These are phyloP conservation scores for Malassezia cuniculi DNA, from an alignment of 1,284 basidiomycete genomes.

Conservation along the genomic window DNA sequence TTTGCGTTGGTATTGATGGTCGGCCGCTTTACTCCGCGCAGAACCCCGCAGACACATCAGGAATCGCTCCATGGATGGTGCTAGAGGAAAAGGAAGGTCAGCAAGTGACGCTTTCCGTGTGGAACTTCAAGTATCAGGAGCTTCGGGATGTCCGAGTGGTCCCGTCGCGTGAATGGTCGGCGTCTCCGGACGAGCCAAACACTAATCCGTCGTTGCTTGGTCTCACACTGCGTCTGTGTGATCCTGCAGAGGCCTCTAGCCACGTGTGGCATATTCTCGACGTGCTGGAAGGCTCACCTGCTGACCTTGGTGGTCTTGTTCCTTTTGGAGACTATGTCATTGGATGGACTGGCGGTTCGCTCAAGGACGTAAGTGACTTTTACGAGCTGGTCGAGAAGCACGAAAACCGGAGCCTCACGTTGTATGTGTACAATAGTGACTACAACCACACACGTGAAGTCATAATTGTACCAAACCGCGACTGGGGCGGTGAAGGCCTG, in stretches of 20 bases:
- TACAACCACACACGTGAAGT: constrained; percentile 55
- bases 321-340: constrained; percentile 78
- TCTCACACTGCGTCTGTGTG: constrained; percentile 74
- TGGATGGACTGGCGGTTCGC: constrained; percentile 85
- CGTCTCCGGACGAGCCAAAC: constrained; percentile 22
- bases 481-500: constrained; percentile 41
- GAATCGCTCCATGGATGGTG: constrained; percentile 29
- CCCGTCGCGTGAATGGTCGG: constrained; percentile 68
- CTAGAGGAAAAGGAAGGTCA: constrained; percentile 77
- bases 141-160: constrained; percentile 70
- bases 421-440: constrained; percentile 93
- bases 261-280: constrained; percentile 88
- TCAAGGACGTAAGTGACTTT: constrained; percentile 78
- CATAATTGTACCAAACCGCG: constrained; percentile 32
- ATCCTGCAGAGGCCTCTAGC: constrained; percentile 28
- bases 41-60: constrained; percentile 19
- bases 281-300: constrained; percentile 86
- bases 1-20: constrained; percentile 71
- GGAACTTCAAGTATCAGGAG: constrained; percentile 74
- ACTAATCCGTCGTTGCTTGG: constrained; percentile 64
- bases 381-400: constrained; percentile 91
- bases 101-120: constrained; percentile 65
- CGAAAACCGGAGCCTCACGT: constrained; percentile 74
- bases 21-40: constrained; percentile 27
- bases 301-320: constrained; percentile 63